A percentile compares a stretch with the other conserved stretches of the same genome.
Conservation (phyloP, 441 rosid species). For the Bruguiera hainesii region DNA sequence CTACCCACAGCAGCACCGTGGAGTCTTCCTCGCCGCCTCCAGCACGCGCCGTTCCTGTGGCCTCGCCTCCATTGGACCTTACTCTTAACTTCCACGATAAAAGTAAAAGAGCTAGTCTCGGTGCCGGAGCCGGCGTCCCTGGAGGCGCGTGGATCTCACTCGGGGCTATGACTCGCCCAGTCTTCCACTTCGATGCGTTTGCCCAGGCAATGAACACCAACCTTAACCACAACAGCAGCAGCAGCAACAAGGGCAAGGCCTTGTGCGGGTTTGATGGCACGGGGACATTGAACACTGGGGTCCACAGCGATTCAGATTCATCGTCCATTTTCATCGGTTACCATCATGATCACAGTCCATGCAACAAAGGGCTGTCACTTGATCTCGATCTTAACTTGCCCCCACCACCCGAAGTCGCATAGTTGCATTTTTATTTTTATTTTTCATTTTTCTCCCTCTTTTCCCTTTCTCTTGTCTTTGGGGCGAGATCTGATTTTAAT, state of each 20-base stretch:
- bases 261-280: slow-evolving; percentile 23
- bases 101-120: not conserved
- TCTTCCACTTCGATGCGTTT: slow-evolving; percentile 38
- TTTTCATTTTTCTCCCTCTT: not conserved
- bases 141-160: slow-evolving; percentile 32
- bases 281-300: slow-evolving; percentile 20
- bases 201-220: slow-evolving; percentile 16
- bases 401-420: slow-evolving; percentile 34
- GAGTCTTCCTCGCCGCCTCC: slow-evolving; percentile 42
- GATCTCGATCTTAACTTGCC: slow-evolving; percentile 62
- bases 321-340: slow-evolving; percentile 50
- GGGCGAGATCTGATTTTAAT: not conserved
- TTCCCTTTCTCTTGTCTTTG: not conserved
- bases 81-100: slow-evolving; percentile 23
- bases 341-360: slow-evolving; percentile 20
- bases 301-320: slow-evolving; percentile 53
- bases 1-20: slow-evolving; percentile 64
- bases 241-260: not conserved
- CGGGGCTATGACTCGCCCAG: slow-evolving; percentile 44
- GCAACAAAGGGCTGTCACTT: slow-evolving; percentile 26
- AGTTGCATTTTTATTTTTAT: not conserved
- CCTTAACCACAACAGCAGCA: not conserved
- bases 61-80: slow-evolving; percentile 27
- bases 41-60: slow-evolving; percentile 27
- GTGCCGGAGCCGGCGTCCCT: not conserved